phyloP scores from a whole-genome alignment of 805 yeast species.

The Myxozyma monticola region DNA sequence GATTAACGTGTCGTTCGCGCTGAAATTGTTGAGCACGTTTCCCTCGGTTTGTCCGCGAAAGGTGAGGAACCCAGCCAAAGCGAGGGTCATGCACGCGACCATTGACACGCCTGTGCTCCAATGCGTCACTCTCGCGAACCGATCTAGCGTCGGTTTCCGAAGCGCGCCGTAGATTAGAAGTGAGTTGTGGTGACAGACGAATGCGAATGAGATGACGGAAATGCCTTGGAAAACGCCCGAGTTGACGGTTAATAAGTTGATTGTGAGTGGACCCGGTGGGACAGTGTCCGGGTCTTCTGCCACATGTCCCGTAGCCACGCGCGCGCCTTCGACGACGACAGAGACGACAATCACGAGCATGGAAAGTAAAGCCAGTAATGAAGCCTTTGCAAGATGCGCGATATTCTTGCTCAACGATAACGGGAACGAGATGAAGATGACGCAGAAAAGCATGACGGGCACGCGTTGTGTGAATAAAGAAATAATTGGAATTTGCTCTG shows the following conservation, averaged over 20 bases:
- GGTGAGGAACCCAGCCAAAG: constrained; percentile 70
- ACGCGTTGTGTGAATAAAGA: constrained; percentile 64
- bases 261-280: constrained; percentile 45
- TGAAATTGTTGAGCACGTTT: constrained; percentile 83
- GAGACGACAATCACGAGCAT: constrained; percentile 77
- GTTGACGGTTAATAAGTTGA: constrained; percentile 51
- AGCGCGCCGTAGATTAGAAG: constrained; percentile 85
- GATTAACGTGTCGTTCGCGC: constrained; percentile 67
- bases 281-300: too few species aligned
- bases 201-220: constrained; percentile 91
- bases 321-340: constrained; percentile 74
- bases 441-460: constrained; percentile 66
- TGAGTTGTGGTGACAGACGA: constrained; percentile 94
- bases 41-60: constrained; percentile 83
- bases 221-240: constrained; percentile 79
- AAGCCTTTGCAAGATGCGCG: constrained; percentile 80
- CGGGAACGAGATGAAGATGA: constrained; percentile 76
- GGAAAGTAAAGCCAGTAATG: constrained; percentile 79
- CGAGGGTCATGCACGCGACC: constrained; percentile 75
- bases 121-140: constrained; percentile 78
- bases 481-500: constrained; percentile 41
- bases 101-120: constrained; percentile 79
- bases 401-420: constrained; percentile 78
- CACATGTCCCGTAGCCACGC: constrained; percentile 42
- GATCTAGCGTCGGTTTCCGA: constrained; percentile 67